phyloP scores from a whole-genome alignment of 2,329 filamentous ascomycete species.

The Clarireedia sp. region DNA sequence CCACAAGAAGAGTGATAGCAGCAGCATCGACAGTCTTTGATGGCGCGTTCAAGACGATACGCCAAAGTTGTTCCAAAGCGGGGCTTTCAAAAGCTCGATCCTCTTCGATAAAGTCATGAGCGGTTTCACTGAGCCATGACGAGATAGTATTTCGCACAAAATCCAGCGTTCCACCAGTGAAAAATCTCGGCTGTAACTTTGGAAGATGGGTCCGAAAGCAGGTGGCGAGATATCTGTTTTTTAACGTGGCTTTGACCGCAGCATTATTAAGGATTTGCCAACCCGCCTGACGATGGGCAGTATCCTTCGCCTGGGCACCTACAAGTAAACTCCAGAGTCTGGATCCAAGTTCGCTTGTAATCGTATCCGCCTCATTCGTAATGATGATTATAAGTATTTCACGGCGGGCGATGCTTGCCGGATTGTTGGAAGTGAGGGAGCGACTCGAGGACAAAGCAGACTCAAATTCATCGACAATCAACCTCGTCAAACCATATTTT shows the following conservation, averaged over 20 bases:
- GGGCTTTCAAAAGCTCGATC: conserved; percentile 43
- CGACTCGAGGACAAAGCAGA: conserved; percentile 27
- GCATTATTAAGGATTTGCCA: conserved; percentile 59
- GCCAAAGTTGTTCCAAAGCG: conserved; percentile 70
- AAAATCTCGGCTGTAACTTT: conserved; percentile 46
- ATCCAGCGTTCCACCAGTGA: conserved; percentile 53
- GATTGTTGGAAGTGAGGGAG: conserved; percentile 31
- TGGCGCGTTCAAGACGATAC: conserved; percentile 64
- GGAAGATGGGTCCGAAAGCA: conserved; percentile 52
- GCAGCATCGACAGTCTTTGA: conserved; percentile 55
- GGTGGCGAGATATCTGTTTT: conserved; percentile 47
- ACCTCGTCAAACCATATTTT: conserved; percentile 52
- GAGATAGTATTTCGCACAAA: conserved; percentile 50
- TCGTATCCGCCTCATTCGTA: conserved; percentile 48
- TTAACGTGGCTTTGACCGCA: conserved; percentile 34
- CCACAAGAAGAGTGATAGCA: conserved; percentile 64
- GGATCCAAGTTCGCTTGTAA: conserved; percentile 53
- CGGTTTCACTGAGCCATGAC: conserved; percentile 40
- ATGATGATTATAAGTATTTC: conserved; percentile 54
- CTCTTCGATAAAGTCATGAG: conserved; percentile 42
- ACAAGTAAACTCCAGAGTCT: conserved; percentile 68
- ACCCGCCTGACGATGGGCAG: conserved; percentile 54
- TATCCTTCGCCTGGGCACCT: conserved; percentile 50
- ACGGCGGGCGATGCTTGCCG: conserved; percentile 44
- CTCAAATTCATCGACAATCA: conserved; percentile 59